Evolutionary conservation across 2,329 filamentous ascomycete genomes (phyloP), one percentile per base, ranked within the genome.

Genomic region (Colletotrichum phormii): DNA sequence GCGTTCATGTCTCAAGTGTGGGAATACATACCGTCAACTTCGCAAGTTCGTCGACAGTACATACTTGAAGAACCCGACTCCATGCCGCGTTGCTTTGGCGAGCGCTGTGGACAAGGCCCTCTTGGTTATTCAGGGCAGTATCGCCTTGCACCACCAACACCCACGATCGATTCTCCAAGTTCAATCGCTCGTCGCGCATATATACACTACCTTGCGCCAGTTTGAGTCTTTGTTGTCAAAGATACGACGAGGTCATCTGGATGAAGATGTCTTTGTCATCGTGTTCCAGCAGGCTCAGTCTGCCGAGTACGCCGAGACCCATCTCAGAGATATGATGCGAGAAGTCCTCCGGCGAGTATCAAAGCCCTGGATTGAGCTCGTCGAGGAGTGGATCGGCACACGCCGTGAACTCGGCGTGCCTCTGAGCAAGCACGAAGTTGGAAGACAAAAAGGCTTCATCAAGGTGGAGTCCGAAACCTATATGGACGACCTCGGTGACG

Each of bases 311-410:
- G 87, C 88, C 37, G 89, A 91, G 62, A 84, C 85, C 13, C 88
- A 90, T 71, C 81, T 95, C 26, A 88, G 89, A 24, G 86, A 89
- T 26, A 87, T 94, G 37, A 88, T 94, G 78, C 88, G 91, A 18
- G 90, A 94, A 74, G 86, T 96, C 0, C 80, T 97, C 18, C 84
- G 86, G 57, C 85, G 88, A 51, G 90, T 92, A 1, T 90, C 90
- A 1, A 82, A 83, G 33, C 93, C 93, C 0, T 95, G 92, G 89
- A 83, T 93, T 9, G 87, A 91, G 64, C 88, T 92, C 64, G 85
- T 93, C 8, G 89, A 92, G 75, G 90, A 92, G 77, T 97, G 94
- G 94, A 90, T 95, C 72, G 94, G 94, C 0, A 87, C 94, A 12
- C 87, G 85, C 72, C 83, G 85, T 3, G 91, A 93, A 75, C 83